Conservation (phyloP, 2,329 filamentous ascomycete species). For the Penicillium sp. region DNA sequence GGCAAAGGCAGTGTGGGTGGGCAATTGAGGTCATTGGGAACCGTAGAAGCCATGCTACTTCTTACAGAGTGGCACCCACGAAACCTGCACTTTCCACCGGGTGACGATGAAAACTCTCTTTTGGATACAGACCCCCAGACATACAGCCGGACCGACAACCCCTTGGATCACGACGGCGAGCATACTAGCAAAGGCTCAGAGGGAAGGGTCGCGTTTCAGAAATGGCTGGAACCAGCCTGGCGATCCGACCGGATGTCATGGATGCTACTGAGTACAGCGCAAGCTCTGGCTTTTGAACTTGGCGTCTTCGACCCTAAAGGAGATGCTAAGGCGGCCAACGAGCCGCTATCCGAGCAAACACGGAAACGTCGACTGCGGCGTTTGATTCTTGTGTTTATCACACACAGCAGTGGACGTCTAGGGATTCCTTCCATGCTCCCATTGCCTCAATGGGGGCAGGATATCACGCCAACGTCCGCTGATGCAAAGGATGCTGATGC, state of each 20-base stretch:
- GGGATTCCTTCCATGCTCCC: conserved; percentile 94
- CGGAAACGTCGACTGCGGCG: conserved; percentile 81
- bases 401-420: conserved; percentile 87
- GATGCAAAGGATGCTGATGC: conserved; percentile 34
- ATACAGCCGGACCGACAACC: conserved; percentile 54
- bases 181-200: conserved; percentile 58
- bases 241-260: conserved; percentile 93
- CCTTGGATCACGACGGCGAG: conserved; percentile 42
- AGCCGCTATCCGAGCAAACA: conserved; percentile 61
- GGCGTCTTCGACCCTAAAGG: conserved; percentile 93
- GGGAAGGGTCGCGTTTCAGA: conserved; percentile 77
- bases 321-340: conserved; percentile 61
- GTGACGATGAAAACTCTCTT: conserved; percentile 64
- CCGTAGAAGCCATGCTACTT: conserved; percentile 90
- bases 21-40: conserved; percentile 84
- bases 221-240: conserved; percentile 96
- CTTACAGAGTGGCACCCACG: conserved; percentile 97
- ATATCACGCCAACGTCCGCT: conserved; percentile 35
- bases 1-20: conserved; percentile 60
- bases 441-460: conserved; percentile 44
- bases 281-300: conserved; percentile 87
- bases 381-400: conserved; percentile 84
- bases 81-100: conserved; percentile 84
- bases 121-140: conserved; percentile 68
- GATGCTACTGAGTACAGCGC: conserved; percentile 92